Base-by-base conservation (phyloP, 257 asterid species). In the Gentiana macrophylla region DNA sequence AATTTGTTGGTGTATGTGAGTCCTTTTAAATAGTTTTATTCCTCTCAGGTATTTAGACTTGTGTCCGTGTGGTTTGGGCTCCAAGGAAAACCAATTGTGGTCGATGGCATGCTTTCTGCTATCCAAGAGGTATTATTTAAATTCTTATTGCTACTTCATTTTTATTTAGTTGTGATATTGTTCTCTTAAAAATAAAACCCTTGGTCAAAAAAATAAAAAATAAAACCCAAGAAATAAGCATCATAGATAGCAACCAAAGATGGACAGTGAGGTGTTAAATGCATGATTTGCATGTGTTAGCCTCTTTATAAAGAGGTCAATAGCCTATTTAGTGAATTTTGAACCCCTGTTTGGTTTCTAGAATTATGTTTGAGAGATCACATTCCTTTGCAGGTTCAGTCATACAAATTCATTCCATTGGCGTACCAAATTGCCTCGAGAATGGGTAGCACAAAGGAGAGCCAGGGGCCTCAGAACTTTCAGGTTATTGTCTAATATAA, bases 341-440 rank as follows among this genome's bases (percentile, higher is more conserved):
- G 35, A 35, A 4, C 11, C 3, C 36, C 15, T 46, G 3, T 59
- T 38, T 59, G 34, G 41, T 1, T 59, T 59, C 38, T 35, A 4
- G 35, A 12, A 50, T 41, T 43, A 37, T 50, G 6, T 5, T 43
- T 15, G 32, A 53, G 32, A 47, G 12, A 36, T 43, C 47, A 43
- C 36, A 34, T 35, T 55, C 48, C 32, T 49, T 49, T 73, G 64
- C 79, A 87, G 98, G 98, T 91, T 62, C 98, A 81, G 66, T 91
- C 96, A 56, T 79, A 84, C 71, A 91, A 91, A 77, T 91, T 91
- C 78, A 71, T 91, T 64, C 86, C 72, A 68, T 67, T 91, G 79
- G 95, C 81, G 38, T 91, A 91, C 76, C 98, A 91, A 84, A 91
- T 87, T 72, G 98, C 98, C 33, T 91, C 96, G 61, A 78, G 98